These are phyloP conservation scores for Tricholoma terreum DNA, from an alignment of 768 basidiomycete species.

Conservation along the genomic window DNA sequence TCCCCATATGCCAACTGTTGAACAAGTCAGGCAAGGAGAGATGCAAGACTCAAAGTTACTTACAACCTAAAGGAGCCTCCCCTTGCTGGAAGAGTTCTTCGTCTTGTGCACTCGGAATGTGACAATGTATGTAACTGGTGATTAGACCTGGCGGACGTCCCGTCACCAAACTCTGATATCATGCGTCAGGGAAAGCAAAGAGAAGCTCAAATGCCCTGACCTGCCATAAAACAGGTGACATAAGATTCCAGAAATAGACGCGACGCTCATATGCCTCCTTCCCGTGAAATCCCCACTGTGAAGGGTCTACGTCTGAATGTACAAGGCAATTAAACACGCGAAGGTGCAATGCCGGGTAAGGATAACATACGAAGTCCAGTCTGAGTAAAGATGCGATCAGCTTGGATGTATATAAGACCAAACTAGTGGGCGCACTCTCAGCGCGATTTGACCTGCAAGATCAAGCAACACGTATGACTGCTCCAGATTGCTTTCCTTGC, in stretches of 20 bases:
- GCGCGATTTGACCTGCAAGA: constrained; percentile 46
- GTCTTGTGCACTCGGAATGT: constrained; percentile 43
- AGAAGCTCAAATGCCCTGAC: constrained; percentile 22
- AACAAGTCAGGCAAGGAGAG: constrained; percentile 3
- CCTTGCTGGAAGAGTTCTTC: constrained; percentile 41
- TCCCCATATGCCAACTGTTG: constrained; percentile 47
- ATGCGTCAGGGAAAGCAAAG: neutral
- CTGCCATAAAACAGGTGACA: constrained; percentile 50
- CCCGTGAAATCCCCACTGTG: constrained; percentile 46
- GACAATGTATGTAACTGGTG: constrained; percentile 43
- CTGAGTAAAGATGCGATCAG: constrained; percentile 21
- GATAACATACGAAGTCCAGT: constrained; percentile 41
- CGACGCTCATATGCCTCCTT: constrained; percentile 53
- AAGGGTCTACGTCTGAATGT: constrained; percentile 45
- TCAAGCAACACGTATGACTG: constrained; percentile 44
- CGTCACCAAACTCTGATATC: constrained; percentile 39
- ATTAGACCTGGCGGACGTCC: constrained; percentile 48
- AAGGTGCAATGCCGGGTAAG: neutral
- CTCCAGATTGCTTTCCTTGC: constrained; percentile 48
- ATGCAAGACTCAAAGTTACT: constrained; percentile 16
- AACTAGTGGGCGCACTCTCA: constrained; percentile 34
- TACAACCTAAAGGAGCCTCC: constrained; percentile 44
- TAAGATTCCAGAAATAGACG: constrained; percentile 53
- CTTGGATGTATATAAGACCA: neutral
- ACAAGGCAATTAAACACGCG: constrained; percentile 1